Conservation (phyloP, 371 early-diverging fungal species). For the Mucor plumbeus region DNA sequence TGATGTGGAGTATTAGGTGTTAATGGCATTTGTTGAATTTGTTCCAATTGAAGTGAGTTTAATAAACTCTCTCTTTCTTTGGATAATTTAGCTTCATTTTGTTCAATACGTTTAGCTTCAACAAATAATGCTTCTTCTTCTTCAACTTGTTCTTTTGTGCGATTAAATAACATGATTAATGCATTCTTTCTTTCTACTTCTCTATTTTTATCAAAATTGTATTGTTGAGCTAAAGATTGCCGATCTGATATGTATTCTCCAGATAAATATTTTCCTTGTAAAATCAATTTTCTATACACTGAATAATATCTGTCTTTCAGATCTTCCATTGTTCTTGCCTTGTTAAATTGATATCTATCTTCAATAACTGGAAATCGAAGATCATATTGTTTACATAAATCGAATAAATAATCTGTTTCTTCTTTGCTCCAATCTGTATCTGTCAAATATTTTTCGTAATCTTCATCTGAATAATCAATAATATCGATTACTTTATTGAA, state of each 20-base stretch:
- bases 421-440: constrained; percentile 82
- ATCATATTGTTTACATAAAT: constrained; percentile 78
- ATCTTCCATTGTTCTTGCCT: constrained; percentile 59
- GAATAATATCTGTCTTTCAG: constrained; percentile 83
- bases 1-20: constrained; percentile 50
- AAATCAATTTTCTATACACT: constrained; percentile 61
- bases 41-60: constrained; percentile 62
- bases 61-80: constrained; percentile 78
- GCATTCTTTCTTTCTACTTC: constrained; percentile 85
- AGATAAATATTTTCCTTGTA: constrained; percentile 39
- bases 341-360: constrained; percentile 75
- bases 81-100: constrained; percentile 72
- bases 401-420: constrained; percentile 86
- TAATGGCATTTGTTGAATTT: constrained; percentile 51
- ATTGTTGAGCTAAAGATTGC: constrained; percentile 45
- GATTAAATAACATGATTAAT: constrained; percentile 68
- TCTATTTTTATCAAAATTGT: constrained; percentile 61
- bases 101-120: constrained; percentile 81
- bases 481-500: constrained; percentile 71
- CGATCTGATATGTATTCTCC: constrained; percentile 41
- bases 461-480: constrained; percentile 70
- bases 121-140: constrained; percentile 82
- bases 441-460: constrained; percentile 67
- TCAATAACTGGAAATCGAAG: constrained; percentile 83
- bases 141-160: constrained; percentile 81